Evolutionary conservation across 1,139 yeast species (phyloP).

Genomic region (Geotrichum carabidarum): DNA sequence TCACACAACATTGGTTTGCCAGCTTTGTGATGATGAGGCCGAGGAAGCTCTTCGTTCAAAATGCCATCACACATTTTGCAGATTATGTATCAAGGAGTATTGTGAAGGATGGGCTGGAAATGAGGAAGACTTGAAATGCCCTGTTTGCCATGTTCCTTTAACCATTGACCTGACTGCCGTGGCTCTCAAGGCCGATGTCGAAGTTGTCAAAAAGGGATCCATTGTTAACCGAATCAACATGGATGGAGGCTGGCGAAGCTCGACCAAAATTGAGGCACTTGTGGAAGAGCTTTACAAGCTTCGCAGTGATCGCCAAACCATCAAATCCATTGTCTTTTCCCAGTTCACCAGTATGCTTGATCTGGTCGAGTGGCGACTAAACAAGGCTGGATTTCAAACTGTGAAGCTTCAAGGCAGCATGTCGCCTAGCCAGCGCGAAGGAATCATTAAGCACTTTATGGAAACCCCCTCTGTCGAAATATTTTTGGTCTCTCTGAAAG

Average conservation of each 20-base stretch:
- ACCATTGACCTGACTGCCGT: conserved; percentile 89
- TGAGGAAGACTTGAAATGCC: conserved; percentile 66
- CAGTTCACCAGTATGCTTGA: conserved; percentile 97
- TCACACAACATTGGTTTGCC: conserved; percentile 74
- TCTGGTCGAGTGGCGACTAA: conserved; percentile 88
- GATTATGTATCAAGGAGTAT: conserved; percentile 87
- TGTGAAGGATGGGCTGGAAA: conserved; percentile 74
- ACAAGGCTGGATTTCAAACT: conserved; percentile 89
- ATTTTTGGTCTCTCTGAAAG: conserved; percentile 86
- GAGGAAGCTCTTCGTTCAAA: conserved; percentile 94
- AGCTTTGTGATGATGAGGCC: conserved; percentile 93
- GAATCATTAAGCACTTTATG: conserved; percentile 85
- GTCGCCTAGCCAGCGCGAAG: conserved; percentile 93
- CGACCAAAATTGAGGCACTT: conserved; percentile 92
- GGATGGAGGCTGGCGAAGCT: conserved; percentile 84
- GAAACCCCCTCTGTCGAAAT: conserved; percentile 88
- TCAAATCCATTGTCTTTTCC: conserved; percentile 92
- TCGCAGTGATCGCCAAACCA: conserved; percentile 79
- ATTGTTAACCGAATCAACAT: conserved; percentile 84
- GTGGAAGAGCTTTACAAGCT: conserved; percentile 86
- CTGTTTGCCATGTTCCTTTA: conserved; percentile 90
- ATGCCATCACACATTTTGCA: conserved; percentile 89
- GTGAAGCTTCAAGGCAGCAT: conserved; percentile 92
- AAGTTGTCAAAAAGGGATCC: conserved; percentile 64
- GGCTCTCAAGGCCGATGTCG: conserved; percentile 67